These are phyloP conservation scores for Mollisia scopiformis DNA, from an alignment of 2,329 filamentous ascomycete species.

Conservation along the genomic window DNA sequence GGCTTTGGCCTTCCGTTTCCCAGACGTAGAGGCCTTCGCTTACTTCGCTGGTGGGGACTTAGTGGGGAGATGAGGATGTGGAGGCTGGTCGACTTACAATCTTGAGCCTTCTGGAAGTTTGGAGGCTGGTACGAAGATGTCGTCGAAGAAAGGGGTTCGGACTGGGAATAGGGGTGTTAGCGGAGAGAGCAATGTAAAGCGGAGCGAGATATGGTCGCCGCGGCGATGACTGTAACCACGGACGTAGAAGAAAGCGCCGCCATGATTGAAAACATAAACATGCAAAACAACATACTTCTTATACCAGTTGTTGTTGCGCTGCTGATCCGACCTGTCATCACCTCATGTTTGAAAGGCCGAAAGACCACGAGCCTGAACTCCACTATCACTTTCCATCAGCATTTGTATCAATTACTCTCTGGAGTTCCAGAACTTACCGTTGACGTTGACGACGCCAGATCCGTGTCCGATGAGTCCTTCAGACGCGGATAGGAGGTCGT, in stretches of 20 bases:
- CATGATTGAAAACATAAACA: too few species aligned
- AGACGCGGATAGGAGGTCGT: slow-evolving; percentile 85
- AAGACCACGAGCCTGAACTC: slow-evolving; percentile 95
- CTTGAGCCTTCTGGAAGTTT: slow-evolving; percentile 75
- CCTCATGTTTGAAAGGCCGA: slow-evolving; percentile 92
- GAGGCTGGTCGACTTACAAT: too few species aligned
- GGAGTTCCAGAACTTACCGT: slow-evolving; percentile 59
- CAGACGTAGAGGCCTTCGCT: slow-evolving; percentile 15
- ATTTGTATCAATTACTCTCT: background rate
- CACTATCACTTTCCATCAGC: slow-evolving; percentile 53
- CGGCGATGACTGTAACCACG: too few species aligned
- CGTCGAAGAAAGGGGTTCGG: slow-evolving; percentile 89
- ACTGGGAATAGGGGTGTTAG: slow-evolving; percentile 49
- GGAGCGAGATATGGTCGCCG: background rate
- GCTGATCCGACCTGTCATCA: slow-evolving; percentile 83
- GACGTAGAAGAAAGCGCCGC: too few species aligned
- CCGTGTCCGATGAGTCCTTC: slow-evolving; percentile 95
- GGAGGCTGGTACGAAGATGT: slow-evolving; percentile 78
- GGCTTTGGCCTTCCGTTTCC: slow-evolving; percentile 31
- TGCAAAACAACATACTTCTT: slow-evolving; percentile 64
- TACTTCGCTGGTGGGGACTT: slow-evolving; percentile 12
- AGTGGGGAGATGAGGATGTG: too few species aligned
- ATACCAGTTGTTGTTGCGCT: slow-evolving; percentile 74
- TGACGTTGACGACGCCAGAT: slow-evolving; percentile 90
- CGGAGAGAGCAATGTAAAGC: background rate